These are phyloP conservation scores for Areca catechu DNA, from an alignment of 176 grass and related monocot genomes.

Conservation along the genomic window DNA sequence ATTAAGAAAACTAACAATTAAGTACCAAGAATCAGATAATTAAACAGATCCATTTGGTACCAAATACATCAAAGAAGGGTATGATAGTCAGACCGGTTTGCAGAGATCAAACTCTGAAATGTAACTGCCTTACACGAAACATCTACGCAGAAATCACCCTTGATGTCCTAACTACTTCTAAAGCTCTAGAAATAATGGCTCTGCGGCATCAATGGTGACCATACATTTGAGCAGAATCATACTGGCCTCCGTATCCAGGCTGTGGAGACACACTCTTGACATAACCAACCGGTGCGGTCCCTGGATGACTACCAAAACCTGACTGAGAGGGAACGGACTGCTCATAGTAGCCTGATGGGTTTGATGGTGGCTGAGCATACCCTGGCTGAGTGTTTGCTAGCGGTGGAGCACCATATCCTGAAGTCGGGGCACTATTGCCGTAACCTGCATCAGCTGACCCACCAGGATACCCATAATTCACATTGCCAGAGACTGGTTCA, in stretches of 20 bases:
- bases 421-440: conserved; percentile 27
- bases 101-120: too few species aligned
- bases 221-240: conserved; percentile 10
- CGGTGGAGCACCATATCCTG: conserved; percentile 27
- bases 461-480: conserved; percentile 66
- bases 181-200: too few species aligned
- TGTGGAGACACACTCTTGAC: conserved; percentile 14
- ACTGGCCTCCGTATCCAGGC: conserved; percentile 7
- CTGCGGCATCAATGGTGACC: conserved; percentile 5
- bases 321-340: neutral
- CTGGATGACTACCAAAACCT: neutral
- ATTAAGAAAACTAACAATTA: too few species aligned
- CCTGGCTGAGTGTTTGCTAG: conserved; percentile 29
- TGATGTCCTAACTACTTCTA: too few species aligned
- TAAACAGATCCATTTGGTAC: too few species aligned
- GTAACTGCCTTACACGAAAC: too few species aligned
- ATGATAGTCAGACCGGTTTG: too few species aligned
- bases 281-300: neutral
- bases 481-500: conserved; percentile 41
- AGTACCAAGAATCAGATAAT: too few species aligned
- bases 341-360: too few species aligned
- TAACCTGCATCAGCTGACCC: conserved; percentile 55
- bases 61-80: too few species aligned
- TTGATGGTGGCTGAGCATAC: conserved; percentile 21
- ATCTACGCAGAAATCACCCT: too few species aligned